These are phyloP conservation scores for Mycena metata DNA, from an alignment of 768 basidiomycete species.

Conservation along the genomic window DNA sequence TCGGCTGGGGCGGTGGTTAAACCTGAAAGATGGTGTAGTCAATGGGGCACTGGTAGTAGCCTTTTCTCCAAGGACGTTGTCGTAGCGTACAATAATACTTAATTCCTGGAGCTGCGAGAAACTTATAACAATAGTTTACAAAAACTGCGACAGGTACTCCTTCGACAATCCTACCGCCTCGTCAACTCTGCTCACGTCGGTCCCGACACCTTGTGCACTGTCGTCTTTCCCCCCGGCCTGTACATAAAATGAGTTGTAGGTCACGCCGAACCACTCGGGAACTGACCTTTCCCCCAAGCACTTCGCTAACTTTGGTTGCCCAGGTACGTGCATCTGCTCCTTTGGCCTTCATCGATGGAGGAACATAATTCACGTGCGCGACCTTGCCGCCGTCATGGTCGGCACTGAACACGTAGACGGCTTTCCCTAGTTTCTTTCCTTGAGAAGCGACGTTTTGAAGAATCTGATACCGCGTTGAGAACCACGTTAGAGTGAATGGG, in stretches of 20 bases:
- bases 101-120: neutral
- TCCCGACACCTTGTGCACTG: conserved; percentile 89
- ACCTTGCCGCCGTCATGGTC: conserved; percentile 81
- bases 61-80: conserved; percentile 59
- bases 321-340: conserved; percentile 90
- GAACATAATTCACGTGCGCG: conserved; percentile 88
- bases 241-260: conserved; percentile 11
- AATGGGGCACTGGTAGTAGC: conserved; percentile 81
- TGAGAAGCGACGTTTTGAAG: conserved; percentile 81
- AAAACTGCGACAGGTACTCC: conserved; percentile 49
- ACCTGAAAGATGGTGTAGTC: conserved; percentile 76
- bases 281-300: conserved; percentile 92
- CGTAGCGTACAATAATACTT: neutral
- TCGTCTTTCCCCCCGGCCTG: conserved; percentile 98
- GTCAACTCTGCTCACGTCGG: conserved; percentile 68
- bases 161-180: conserved; percentile 77
- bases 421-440: conserved; percentile 86
- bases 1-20: conserved; percentile 90
- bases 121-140: conserved; percentile 10
- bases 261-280: neutral
- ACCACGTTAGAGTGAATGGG: neutral
- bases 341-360: conserved; percentile 67
- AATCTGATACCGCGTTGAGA: conserved; percentile 57
- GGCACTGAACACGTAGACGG: conserved; percentile 89
- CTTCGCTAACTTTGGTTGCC: conserved; percentile 81